Evolutionary conservation across 148 eudicot species (phyloP).

Genomic region (Vaccinium macrocarpon): DNA sequence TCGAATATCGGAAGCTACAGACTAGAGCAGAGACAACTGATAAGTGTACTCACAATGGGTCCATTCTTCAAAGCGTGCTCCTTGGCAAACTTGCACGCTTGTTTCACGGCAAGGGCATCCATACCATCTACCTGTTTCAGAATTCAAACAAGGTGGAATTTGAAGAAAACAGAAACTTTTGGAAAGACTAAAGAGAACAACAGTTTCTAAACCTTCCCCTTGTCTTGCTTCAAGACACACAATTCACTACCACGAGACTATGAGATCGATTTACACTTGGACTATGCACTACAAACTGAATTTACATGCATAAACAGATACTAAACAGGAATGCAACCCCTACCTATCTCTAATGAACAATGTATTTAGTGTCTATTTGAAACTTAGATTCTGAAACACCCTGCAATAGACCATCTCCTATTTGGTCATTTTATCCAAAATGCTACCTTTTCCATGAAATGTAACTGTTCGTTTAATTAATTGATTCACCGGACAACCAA

Average conservation of each 20-base stretch:
- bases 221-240: background rate
- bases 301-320: background rate
- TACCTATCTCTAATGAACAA: background rate
- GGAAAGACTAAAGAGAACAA: background rate
- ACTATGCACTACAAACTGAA: background rate
- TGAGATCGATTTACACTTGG: background rate
- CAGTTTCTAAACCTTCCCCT: background rate
- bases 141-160: background rate
- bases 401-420: background rate
- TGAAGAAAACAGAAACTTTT: background rate
- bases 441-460: background rate
- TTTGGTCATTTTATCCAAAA: conserved; percentile 6
- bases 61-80: conserved; percentile 92
- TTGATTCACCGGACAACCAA: background rate
- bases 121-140: conserved; percentile 86
- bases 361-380: background rate
- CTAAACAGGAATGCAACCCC: background rate
- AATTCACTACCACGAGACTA: background rate
- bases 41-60: conserved; percentile 72
- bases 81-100: conserved; percentile 93
- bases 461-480: background rate
- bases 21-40: background rate
- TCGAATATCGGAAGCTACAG: background rate
- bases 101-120: conserved; percentile 96
- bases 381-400: background rate